Conservation (phyloP, 768 basidiomycete species). For the Boletus sp. region DNA sequence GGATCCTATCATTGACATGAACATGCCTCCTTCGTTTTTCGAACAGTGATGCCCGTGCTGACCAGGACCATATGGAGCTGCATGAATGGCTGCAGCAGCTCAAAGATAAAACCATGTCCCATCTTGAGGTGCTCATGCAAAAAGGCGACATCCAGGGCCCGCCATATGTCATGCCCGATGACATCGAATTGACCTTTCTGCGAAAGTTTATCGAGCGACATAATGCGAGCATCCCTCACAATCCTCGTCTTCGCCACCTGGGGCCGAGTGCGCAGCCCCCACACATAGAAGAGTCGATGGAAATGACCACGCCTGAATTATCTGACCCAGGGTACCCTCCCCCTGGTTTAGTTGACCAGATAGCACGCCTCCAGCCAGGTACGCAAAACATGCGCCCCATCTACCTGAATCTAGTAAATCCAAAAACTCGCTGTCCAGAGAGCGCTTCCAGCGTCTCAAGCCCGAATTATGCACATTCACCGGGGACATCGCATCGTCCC, state of each 20-base stretch:
- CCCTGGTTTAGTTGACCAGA: slow-evolving; percentile 31
- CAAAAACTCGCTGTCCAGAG: slow-evolving; percentile 17
- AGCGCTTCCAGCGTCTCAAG: slow-evolving; percentile 29
- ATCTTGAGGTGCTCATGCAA: slow-evolving; percentile 82
- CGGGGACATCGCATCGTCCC: slow-evolving; percentile 29
- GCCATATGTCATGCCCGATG: slow-evolving; percentile 77
- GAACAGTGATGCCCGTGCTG: slow-evolving; percentile 62
- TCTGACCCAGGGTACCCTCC: slow-evolving; percentile 33
- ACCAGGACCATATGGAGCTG: slow-evolving; percentile 86
- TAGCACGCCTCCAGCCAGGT: slow-evolving; percentile 35
- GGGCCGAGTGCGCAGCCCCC: slow-evolving; percentile 31
- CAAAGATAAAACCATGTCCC: slow-evolving; percentile 87
- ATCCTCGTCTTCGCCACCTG: slow-evolving; percentile 69
- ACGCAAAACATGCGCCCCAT: slow-evolving; percentile 2
- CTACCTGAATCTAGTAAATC: slow-evolving; percentile 2
- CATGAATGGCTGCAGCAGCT: slow-evolving; percentile 86
- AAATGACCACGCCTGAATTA: slow-evolving; percentile 32
- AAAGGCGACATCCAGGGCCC: slow-evolving; percentile 84
- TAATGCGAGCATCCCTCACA: slow-evolving; percentile 70
- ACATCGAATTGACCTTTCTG: slow-evolving; percentile 72
- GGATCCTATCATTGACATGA: slow-evolving; percentile 6
- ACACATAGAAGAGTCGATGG: slow-evolving; percentile 35
- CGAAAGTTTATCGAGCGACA: slow-evolving; percentile 82
- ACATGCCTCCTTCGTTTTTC: neutral
- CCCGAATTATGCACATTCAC: slow-evolving; percentile 31